Evolutionary conservation across 306 rosid species (phyloP).

Genomic region (Quercus alba): DNA sequence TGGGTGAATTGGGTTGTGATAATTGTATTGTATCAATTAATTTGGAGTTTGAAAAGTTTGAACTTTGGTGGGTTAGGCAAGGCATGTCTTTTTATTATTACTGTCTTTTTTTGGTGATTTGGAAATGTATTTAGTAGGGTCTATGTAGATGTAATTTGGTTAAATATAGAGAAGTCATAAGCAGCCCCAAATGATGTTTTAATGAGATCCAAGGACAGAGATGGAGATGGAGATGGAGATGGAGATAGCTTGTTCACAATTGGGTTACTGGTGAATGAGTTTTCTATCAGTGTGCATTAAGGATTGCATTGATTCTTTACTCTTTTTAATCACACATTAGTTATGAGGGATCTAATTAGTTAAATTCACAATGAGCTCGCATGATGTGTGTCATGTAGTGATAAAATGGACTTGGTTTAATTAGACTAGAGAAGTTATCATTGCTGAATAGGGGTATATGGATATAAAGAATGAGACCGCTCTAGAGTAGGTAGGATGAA

Average conservation of each 20-base stretch:
- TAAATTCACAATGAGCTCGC: not conserved
- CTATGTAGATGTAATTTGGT: not conserved
- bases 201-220: not conserved
- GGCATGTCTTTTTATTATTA: not conserved
- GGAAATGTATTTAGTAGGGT: not conserved
- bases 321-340: not conserved
- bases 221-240: not conserved
- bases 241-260: too few relatives aligned
- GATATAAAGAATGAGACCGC: not conserved
- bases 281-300: not conserved
- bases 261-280: not conserved
- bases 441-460: not conserved
- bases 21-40: not conserved
- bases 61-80: too few relatives aligned
- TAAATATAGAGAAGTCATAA: not conserved
- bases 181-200: not conserved
- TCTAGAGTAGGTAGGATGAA: not conserved
- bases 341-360: not conserved
- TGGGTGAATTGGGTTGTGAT: slow-evolving; percentile 19
- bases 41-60: slow-evolving; percentile 2
- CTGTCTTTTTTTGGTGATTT: not conserved
- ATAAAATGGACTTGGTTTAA: not conserved
- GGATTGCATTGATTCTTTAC: not conserved
- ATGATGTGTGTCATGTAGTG: not conserved
- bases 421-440: not conserved